Evolutionary conservation across 2,329 filamentous ascomycete genomes (phyloP).

Genomic region (Penicillium sp.): DNA sequence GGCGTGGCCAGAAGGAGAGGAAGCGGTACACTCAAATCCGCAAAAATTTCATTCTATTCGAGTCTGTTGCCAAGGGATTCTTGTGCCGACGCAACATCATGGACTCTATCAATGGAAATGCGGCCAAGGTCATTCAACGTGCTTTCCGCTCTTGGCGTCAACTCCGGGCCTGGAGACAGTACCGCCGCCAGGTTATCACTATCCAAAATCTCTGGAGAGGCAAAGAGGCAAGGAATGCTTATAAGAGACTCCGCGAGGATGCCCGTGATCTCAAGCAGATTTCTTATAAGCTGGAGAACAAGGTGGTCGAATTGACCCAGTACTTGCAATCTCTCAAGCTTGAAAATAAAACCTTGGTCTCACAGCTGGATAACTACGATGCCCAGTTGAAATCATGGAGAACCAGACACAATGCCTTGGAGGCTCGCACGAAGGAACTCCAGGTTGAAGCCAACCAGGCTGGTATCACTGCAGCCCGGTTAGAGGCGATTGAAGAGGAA

Average conservation of each 20-base stretch:
- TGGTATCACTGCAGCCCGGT: conserved; percentile 85
- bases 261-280: conserved; percentile 98
- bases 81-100: conserved; percentile 86
- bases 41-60: conserved; percentile 80
- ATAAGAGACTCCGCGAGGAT: conserved; percentile 91
- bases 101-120: conserved; percentile 90
- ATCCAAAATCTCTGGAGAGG: conserved; percentile 94
- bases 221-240: conserved; percentile 72
- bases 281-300: conserved; percentile 98
- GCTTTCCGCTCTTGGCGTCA: conserved; percentile 81
- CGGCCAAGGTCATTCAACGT: conserved; percentile 84
- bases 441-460: conserved; percentile 97
- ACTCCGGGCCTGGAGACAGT: conserved; percentile 77
- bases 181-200: conserved; percentile 83
- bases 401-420: conserved; percentile 83
- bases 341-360: conserved; percentile 85
- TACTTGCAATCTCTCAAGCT: conserved; percentile 86
- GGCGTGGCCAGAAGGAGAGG: conserved; percentile 87
- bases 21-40: conserved; percentile 76
- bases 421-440: conserved; percentile 86
- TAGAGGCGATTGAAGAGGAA: conserved; percentile 90
- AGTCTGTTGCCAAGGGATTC: conserved; percentile 88
- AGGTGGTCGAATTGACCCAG: conserved; percentile 97
- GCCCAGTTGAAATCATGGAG: conserved; percentile 95
- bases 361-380: conserved; percentile 93